phyloP scores from a whole-genome alignment of 225 moss, liverwort and hornwort species.

The Sphagnum contortum region DNA sequence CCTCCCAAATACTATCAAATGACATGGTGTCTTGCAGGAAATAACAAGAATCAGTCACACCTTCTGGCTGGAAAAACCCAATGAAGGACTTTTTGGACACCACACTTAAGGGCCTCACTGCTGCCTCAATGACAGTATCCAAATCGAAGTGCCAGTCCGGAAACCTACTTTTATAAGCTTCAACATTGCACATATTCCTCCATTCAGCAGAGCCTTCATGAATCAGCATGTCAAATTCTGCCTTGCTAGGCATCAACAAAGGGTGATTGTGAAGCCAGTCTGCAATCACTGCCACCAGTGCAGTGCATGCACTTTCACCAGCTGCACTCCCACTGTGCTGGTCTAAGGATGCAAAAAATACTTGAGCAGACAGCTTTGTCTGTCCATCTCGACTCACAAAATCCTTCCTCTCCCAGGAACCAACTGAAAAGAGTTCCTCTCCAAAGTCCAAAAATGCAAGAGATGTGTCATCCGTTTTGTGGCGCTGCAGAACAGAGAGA shows the following conservation, averaged over 20 bases:
- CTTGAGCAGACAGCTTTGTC: conserved; percentile 63
- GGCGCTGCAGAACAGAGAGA: conserved; percentile 20
- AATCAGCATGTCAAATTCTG: conserved; percentile 97
- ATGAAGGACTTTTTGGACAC: conserved; percentile 66
- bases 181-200: conserved; percentile 91
- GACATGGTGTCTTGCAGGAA: conserved; percentile 73
- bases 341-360: conserved; percentile 95
- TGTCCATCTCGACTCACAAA: conserved; percentile 70
- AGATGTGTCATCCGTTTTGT: conserved; percentile 26
- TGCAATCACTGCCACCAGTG: conserved; percentile 86
- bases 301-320: conserved; percentile 92
- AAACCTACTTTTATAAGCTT: conserved; percentile 68
- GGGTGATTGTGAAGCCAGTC: conserved; percentile 92
- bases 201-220: conserved; percentile 93
- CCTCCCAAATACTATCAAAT: conserved; percentile 80
- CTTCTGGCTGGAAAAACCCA: conserved; percentile 85
- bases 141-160: conserved; percentile 93
- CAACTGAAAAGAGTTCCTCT: conserved; percentile 78
- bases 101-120: conserved; percentile 68
- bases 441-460: conserved; percentile 59
- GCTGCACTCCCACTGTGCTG: conserved; percentile 98
- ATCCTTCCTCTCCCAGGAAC: conserved; percentile 89
- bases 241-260: conserved; percentile 81
- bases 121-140: conserved; percentile 76
- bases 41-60: conserved; percentile 65